Conservation (phyloP, 768 basidiomycete species). For the Hygrocybe coccinea region DNA sequence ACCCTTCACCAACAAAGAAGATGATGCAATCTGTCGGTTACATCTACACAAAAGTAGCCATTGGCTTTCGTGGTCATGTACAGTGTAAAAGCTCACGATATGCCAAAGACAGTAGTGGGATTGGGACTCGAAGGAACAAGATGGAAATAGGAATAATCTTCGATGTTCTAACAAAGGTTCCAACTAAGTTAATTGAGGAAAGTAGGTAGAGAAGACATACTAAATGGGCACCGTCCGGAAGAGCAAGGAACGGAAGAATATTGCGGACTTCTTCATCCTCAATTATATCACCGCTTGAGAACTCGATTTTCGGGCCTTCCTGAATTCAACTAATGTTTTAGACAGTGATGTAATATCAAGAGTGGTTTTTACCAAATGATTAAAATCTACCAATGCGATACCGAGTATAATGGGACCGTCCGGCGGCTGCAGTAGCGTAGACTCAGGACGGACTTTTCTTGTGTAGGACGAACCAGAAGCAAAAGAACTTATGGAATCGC, state of each 20-base stretch:
- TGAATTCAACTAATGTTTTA: conserved; percentile 26
- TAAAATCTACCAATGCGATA: conserved; percentile 91
- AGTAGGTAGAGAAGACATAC: conserved; percentile 40
- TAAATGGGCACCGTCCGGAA: conserved; percentile 95
- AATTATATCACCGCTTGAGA: conserved; percentile 70
- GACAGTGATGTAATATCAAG: conserved; percentile 10
- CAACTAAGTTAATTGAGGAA: neutral
- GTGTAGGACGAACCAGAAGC: conserved; percentile 51
- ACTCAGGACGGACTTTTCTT: conserved; percentile 74
- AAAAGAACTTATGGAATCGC: conserved; percentile 58
- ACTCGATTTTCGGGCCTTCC: conserved; percentile 92
- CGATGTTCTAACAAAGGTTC: conserved; percentile 52
- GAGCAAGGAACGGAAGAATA: conserved; percentile 88
- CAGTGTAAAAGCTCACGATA: conserved; percentile 59
- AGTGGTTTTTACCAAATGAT: conserved; percentile 63
- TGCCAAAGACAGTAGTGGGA: conserved; percentile 87
- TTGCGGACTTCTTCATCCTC: conserved; percentile 81
- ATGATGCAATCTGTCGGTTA: conserved; percentile 88
- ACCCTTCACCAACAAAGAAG: conserved; percentile 69
- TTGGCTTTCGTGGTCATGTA: neutral
- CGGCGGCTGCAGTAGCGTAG: conserved; percentile 59
- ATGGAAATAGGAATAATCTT: conserved; percentile 98
- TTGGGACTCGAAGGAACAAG: conserved; percentile 67
- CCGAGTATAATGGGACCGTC: conserved; percentile 69
- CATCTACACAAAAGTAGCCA: conserved; percentile 47